phyloP scores from a whole-genome alignment of 148 eudicot genomes.

The Camellia japonica region DNA sequence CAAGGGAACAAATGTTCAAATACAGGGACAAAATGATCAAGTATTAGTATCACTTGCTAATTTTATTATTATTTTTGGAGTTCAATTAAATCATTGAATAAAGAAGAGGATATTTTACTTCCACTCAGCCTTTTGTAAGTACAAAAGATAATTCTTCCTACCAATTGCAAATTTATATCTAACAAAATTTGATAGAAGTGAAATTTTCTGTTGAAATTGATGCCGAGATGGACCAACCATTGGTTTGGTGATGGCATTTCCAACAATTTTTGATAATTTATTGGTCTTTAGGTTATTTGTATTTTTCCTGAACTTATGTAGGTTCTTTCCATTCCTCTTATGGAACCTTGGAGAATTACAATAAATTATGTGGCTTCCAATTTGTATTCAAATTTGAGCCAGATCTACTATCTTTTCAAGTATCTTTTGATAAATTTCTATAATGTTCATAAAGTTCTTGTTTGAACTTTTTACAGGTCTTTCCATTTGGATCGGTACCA shows the following conservation, averaged over 20 bases:
- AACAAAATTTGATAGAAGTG: not conserved
- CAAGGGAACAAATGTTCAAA: too few relatives aligned
- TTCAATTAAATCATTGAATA: not conserved
- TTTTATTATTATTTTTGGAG: not conserved
- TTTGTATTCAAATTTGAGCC: not conserved
- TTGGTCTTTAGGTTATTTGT: not conserved
- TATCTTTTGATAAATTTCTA: not conserved
- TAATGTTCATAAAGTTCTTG: not conserved
- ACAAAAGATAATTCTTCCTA: not conserved
- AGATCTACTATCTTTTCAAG: not conserved
- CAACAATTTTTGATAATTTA: not conserved
- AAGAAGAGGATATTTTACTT: not conserved
- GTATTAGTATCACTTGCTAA: not conserved
- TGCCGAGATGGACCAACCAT: not conserved
- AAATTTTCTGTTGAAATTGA: not conserved
- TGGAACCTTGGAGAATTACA: not conserved
- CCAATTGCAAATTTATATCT: not conserved
- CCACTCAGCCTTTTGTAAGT: not conserved
- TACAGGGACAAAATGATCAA: not conserved
- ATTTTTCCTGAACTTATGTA: not conserved
- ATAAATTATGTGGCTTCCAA: not conserved
- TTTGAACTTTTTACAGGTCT: constrained; percentile 45
- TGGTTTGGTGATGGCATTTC: not conserved
- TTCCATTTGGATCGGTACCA: constrained; percentile 91
- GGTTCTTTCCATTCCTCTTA: constrained; percentile 3